Conservation (phyloP, 2,329 filamentous ascomycete genomes). For the Paecilomyces sp. region DNA sequence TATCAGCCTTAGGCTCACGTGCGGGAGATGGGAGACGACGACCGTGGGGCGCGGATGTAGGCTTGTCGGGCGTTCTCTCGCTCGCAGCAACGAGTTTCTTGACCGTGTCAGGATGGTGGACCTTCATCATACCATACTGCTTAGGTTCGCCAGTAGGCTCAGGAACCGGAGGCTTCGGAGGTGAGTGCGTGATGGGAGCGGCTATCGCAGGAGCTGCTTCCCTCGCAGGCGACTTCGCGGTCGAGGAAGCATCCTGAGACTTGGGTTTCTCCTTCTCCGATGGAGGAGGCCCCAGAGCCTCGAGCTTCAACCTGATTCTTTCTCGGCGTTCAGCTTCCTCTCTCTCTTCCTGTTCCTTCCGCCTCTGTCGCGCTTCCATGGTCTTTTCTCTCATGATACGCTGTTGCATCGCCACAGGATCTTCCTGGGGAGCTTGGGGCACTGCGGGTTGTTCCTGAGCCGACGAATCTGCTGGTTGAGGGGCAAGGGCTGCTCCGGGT, state of each 20-base stretch:
- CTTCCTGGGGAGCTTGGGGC: slow-evolving; percentile 23
- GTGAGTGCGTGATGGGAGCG: slow-evolving; percentile 38
- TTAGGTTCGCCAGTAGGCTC: slow-evolving; percentile 51
- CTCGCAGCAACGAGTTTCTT: slow-evolving; percentile 35
- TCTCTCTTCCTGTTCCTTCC: slow-evolving; percentile 47
- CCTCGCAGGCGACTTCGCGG: slow-evolving; percentile 11
- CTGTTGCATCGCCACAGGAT: slow-evolving; percentile 48
- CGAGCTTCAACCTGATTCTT: slow-evolving; percentile 50
- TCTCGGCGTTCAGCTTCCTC: slow-evolving; percentile 53
- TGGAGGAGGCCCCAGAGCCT: slow-evolving; percentile 43
- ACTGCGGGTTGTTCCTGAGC: slow-evolving; percentile 12
- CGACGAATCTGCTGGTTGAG: slow-evolving; percentile 10
- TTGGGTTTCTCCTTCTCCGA: slow-evolving; percentile 21
- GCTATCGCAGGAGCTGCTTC: slow-evolving; percentile 12
- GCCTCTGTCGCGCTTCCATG: slow-evolving; percentile 48
- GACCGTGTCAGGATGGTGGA: slow-evolving; percentile 50
- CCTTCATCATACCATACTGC: slow-evolving; percentile 57
- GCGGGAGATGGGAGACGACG: slow-evolving; percentile 25
- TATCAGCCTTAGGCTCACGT: slow-evolving; percentile 20
- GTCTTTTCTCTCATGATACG: slow-evolving; percentile 55
- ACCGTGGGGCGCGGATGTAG: slow-evolving; percentile 12
- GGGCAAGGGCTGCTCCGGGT: slow-evolving; percentile 9
- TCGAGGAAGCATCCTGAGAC: slow-evolving; percentile 19
- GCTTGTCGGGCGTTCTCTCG: slow-evolving; percentile 28
- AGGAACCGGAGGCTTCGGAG: slow-evolving; percentile 53